Evolutionary conservation across 2,329 filamentous ascomycete genomes (phyloP).

Genomic region (Bipolaris oryzae): DNA sequence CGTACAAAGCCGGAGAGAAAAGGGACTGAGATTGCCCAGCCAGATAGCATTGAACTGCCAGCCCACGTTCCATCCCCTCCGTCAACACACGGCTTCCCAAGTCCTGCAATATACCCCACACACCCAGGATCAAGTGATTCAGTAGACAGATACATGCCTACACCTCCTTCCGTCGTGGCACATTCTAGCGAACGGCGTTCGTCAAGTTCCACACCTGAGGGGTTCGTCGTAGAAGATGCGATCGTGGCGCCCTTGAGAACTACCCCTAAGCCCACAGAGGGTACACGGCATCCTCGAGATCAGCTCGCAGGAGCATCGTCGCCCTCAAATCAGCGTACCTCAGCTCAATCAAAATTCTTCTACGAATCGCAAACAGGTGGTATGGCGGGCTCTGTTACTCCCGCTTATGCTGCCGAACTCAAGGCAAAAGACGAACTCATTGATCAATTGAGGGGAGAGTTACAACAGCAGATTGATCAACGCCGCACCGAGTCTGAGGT

Average conservation of each 20-base stretch:
- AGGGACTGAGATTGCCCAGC: constrained; percentile 20
- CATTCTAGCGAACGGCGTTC: constrained; percentile 23
- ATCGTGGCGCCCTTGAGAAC: constrained; percentile 23
- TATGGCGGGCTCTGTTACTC: not conserved
- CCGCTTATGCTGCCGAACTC: constrained; percentile 30
- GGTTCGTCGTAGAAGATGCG: constrained; percentile 30
- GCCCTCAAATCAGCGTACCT: not conserved
- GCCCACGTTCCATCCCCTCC: constrained; percentile 32
- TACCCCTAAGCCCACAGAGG: constrained; percentile 26
- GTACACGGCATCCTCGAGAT: constrained; percentile 22
- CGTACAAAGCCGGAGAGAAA: constrained; percentile 32
- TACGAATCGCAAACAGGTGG: constrained; percentile 6
- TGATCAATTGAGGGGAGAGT: constrained; percentile 29
- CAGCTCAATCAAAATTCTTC: not conserved
- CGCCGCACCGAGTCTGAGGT: constrained; percentile 13
- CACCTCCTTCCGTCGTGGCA: constrained; percentile 34
- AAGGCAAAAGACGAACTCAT: constrained; percentile 39
- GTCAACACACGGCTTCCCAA: constrained; percentile 40
- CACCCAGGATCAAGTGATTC: constrained; percentile 16
- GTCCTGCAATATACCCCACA: constrained; percentile 34
- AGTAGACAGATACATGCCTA: constrained; percentile 40
- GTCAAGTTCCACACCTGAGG: constrained; percentile 25
- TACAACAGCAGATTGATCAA: constrained; percentile 25
- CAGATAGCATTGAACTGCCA: constrained; percentile 40
- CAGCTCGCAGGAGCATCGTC: constrained; percentile 26